These are phyloP conservation scores for Fusarium begoniae DNA, from an alignment of 2,329 filamentous ascomycete genomes.

Conservation along the genomic window DNA sequence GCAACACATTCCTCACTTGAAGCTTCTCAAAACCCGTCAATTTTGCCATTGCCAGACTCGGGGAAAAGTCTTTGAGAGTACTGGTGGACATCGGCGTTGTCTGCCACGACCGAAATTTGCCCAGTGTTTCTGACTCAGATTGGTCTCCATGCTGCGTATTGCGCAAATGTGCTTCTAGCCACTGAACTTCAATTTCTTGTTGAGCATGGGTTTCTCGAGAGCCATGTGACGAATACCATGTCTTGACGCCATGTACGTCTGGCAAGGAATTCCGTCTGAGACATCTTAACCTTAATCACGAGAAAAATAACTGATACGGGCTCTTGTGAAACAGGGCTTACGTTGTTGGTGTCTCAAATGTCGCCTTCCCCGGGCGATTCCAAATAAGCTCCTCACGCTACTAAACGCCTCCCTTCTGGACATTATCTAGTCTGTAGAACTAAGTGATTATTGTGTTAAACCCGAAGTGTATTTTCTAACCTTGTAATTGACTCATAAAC, in stretches of 20 bases:
- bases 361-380: not conserved
- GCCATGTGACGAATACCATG: not conserved
- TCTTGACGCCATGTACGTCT: not conserved
- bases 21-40: not conserved
- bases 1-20: not conserved
- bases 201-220: not conserved
- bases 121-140: not conserved
- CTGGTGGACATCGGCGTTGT: not conserved
- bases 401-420: not conserved
- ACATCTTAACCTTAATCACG: not conserved
- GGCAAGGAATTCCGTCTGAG: not conserved
- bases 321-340: not conserved
- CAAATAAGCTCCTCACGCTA: not conserved
- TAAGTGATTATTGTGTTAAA: too few species aligned
- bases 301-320: not conserved
- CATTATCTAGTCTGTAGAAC: not conserved
- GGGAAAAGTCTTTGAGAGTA: not conserved
- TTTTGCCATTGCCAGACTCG: not conserved
- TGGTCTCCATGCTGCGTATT: not conserved
- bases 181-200: too few species aligned
- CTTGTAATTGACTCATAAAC: too few species aligned
- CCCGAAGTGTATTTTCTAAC: too few species aligned
- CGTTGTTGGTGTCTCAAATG: not conserved
- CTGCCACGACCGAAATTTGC: not conserved
- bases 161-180: not conserved